Percentiles rank a stretch among this genome's conserved stretches.
Evolutionary conservation across 179 eudicot species (phyloP).

Genomic region (Drosera spatulata): DNA sequence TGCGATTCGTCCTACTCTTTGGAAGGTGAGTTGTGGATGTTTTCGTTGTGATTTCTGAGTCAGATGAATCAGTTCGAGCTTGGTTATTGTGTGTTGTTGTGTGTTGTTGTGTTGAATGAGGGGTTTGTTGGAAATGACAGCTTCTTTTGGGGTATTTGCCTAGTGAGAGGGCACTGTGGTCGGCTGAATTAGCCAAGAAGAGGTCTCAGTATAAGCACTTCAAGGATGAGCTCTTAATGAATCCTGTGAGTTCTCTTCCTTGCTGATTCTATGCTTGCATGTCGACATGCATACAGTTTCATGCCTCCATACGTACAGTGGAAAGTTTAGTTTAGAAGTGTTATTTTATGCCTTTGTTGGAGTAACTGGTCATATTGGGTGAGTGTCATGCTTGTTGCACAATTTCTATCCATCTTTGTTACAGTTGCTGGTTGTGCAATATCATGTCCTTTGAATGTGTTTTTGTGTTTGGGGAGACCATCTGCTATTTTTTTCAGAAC

Average conservation of each 20-base stretch:
- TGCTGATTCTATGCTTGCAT: not conserved
- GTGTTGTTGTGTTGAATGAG: not conserved
- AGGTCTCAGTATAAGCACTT: slow-evolving; percentile 18
- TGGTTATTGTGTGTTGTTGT: too few species aligned
- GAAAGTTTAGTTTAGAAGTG: not conserved
- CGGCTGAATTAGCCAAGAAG: slow-evolving; percentile 4
- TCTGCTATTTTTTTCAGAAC: too few species aligned
- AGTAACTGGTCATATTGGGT: too few species aligned
- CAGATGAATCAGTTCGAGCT: too few species aligned
- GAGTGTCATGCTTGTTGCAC: too few species aligned
- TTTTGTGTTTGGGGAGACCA: too few species aligned
- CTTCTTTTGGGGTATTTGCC: slow-evolving; percentile 85
- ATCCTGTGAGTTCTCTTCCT: slow-evolving; percentile 55
- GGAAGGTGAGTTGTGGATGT: slow-evolving; percentile 49
- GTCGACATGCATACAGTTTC: not conserved
- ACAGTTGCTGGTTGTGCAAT: too few species aligned
- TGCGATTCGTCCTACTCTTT: slow-evolving; percentile 64
- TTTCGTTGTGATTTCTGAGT: too few species aligned
- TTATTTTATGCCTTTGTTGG: too few species aligned
- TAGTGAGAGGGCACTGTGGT: slow-evolving; percentile 65
- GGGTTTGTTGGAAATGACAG: slow-evolving; percentile 28
- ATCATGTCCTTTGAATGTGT: too few species aligned
- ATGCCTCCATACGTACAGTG: not conserved
- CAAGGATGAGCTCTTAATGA: slow-evolving; percentile 88
- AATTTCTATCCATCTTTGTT: too few species aligned